phyloP scores from a whole-genome alignment of 2,329 filamentous ascomycete species.

The Coniochaeta hoffmannii region DNA sequence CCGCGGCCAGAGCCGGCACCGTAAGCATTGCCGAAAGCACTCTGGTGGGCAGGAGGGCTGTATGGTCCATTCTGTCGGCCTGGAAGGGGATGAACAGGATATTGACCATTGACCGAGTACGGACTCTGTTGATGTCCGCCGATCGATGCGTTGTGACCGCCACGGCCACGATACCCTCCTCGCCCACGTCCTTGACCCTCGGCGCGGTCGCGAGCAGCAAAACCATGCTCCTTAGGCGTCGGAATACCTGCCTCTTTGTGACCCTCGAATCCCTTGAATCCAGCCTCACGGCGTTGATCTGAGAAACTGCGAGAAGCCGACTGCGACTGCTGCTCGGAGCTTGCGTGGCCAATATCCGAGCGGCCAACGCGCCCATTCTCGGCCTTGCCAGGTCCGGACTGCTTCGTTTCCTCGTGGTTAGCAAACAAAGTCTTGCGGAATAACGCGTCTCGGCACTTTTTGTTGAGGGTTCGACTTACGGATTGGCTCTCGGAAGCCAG shows the following conservation, averaged over 20 bases:
- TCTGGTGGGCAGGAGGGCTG: slow-evolving; percentile 37
- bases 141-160: slow-evolving; percentile 28
- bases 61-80: slow-evolving; percentile 29
- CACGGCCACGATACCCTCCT: slow-evolving; percentile 38
- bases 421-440: not conserved
- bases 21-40: slow-evolving; percentile 21
- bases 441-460: too few relatives aligned
- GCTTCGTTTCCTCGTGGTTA: not conserved
- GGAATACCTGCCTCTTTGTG: slow-evolving; percentile 14
- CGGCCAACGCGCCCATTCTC: slow-evolving; percentile 3
- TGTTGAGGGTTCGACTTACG: slow-evolving; percentile 30
- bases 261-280: slow-evolving; percentile 7
- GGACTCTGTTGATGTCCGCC: slow-evolving; percentile 26
- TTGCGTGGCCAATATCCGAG: not conserved
- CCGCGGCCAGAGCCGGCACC: not conserved
- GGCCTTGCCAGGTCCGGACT: slow-evolving; percentile 13
- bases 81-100: slow-evolving; percentile 20
- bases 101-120: slow-evolving; percentile 27
- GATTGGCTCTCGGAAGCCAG: slow-evolving; percentile 20
- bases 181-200: slow-evolving; percentile 28
- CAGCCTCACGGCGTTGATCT: not conserved
- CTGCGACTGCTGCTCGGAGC: not conserved
- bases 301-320: not conserved
- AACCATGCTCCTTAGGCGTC: slow-evolving; percentile 17
- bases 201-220: slow-evolving; percentile 23